Evolutionary conservation across 75 land plant genomes (phyloP).

Genomic region (Sequoiadendron giganteum): DNA sequence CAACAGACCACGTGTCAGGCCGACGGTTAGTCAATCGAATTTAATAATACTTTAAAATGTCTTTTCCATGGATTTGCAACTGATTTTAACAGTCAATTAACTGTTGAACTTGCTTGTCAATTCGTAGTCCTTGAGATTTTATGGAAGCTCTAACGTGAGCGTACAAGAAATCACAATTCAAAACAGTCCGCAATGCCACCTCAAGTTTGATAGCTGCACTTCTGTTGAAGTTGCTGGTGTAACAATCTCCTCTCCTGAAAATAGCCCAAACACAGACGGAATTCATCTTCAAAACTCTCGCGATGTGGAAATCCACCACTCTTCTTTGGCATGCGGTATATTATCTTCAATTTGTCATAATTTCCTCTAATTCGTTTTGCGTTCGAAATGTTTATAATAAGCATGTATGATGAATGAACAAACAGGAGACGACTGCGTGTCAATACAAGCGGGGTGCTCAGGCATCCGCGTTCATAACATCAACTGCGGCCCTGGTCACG

Average conservation of each 20-base stretch:
- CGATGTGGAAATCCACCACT: slow-evolving; percentile 46
- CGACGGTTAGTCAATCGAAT: not conserved
- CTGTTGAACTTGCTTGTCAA: not conserved
- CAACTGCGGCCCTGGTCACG: slow-evolving; percentile 77
- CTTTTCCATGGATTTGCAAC: no score
- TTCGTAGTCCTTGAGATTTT: slow-evolving; percentile 78
- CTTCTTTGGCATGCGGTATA: slow-evolving; percentile 59
- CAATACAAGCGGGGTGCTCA: slow-evolving; percentile 73
- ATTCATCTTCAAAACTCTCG: slow-evolving; percentile 83
- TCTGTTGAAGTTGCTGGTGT: slow-evolving; percentile 49
- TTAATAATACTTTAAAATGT: not conserved
- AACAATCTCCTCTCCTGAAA: slow-evolving; percentile 57
- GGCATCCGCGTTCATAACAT: slow-evolving; percentile 45
- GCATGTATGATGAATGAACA: no score
- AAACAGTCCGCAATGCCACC: slow-evolving; percentile 86
- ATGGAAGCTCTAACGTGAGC: slow-evolving; percentile 79
- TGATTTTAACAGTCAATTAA: no score
- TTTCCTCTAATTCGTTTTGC: not conserved
- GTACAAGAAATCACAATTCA: slow-evolving; percentile 67
- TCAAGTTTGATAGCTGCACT: slow-evolving; percentile 77
- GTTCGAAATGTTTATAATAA: no score
- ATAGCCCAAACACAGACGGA: slow-evolving; percentile 95
- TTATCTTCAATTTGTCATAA: not conserved
- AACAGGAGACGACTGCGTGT: slow-evolving; percentile 80
- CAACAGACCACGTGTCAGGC: no score